A percentile compares a stretch with the other conserved stretches of the same genome.
Conservation (phyloP, 331 rosid species). For the Erythrophleum ivorense region DNA sequence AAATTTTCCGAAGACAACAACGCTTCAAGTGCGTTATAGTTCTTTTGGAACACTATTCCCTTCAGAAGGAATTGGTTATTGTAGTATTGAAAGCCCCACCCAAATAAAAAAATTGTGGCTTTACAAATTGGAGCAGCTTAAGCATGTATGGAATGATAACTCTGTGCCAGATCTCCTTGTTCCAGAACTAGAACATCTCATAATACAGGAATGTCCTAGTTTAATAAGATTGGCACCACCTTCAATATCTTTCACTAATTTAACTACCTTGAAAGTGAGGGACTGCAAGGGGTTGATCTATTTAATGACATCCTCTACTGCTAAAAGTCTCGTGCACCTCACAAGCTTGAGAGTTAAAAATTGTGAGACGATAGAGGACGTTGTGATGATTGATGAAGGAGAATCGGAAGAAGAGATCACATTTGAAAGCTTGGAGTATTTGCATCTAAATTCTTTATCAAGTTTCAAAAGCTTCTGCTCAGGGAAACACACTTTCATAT, state of each 20-base stretch:
- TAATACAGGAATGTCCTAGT: rapidly evolving
- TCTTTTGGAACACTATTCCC: constrained; percentile 24
- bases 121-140: constrained; percentile 1
- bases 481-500: background rate
- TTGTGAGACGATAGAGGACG: constrained; percentile 35
- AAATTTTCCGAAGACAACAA: background rate
- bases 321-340: constrained; percentile 36
- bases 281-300: constrained; percentile 27
- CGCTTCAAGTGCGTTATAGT: background rate
- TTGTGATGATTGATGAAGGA: constrained; percentile 25
- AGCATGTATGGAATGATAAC: constrained; percentile 24
- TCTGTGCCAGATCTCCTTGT: background rate
- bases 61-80: background rate
- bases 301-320: constrained; percentile 31
- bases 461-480: background rate
- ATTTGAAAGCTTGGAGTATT: background rate
- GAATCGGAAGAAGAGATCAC: background rate
- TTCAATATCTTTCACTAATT: constrained; percentile 9
- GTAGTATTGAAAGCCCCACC: too few species aligned
- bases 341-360: background rate
- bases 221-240: constrained; percentile 22
- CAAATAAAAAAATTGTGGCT: background rate
- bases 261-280: rapidly evolving
- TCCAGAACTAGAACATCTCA: rapidly evolving
- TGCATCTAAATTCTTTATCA: background rate